Evolutionary conservation across 106 monocot species (phyloP), one percentile per base, ranked within the genome.

Genomic region (Acorus calamus): DNA sequence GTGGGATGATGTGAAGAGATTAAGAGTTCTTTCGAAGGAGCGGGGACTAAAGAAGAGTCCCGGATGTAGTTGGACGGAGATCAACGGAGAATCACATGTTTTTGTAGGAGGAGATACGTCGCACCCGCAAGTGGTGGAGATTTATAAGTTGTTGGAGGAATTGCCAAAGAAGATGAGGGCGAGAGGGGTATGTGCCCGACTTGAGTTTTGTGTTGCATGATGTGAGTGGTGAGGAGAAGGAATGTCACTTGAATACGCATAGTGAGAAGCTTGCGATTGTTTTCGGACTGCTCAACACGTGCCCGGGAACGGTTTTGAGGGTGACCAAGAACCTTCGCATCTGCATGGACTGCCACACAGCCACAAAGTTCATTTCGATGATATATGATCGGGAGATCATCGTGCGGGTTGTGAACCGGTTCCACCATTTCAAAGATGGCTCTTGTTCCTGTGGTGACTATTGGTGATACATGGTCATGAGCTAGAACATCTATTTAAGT

Each of bases 41-140:
- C 76, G 66, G 58, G 73, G 73, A 4, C 50, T 80, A 6, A 64
- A 50, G 55, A 81, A 84, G 67, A 72, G 54, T 4, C 84, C 84
- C 11, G 84, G 84, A 14, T 81, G 73, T 11, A 88, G 88, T 59
- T 79, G 83, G 81, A 81, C 58, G 64, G 88, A 88, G 63, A 63
- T 87, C 5, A 55, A 78, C 56, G 83, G 80, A 3, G 68, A 63
- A 55, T 55, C 60, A 41, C 70, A 88, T 66, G 54, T 73, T 8
- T 83, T 88, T 53, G 52, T 83, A 10, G 68, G 69, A 12, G 77
- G 75, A 4, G 77, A 83, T 51, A 71, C 11, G 47, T 78, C 77
- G 48, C 80, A 80, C 52, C 80, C 74, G 11, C 72, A 80, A 47
- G 55, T 62, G n/a, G 59, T 44, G 42, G 71, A 79, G 43, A 86